A percentile compares a stretch with the other conserved stretches of the same genome.
Evolutionary conservation across 2,329 filamentous ascomycete species (phyloP).

Genomic region (Gyromitra esculenta): DNA sequence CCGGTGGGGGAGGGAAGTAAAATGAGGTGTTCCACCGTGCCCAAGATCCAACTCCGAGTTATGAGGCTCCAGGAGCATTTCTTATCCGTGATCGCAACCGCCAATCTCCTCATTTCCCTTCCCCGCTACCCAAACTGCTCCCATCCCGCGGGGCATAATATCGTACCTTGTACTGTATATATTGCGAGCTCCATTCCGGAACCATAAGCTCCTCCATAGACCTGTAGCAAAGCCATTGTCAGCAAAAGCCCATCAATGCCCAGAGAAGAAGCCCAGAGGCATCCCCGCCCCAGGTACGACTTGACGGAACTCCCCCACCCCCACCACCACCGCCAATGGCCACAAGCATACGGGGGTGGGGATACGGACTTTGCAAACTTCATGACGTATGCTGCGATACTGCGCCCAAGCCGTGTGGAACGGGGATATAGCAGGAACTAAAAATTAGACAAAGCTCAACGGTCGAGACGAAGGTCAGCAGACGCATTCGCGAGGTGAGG

Average conservation of each 20-base stretch:
- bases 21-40: background rate
- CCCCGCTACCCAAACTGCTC: background rate
- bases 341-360: background rate
- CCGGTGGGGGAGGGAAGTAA: background rate
- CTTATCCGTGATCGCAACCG: constrained; percentile 4
- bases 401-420: constrained; percentile 26
- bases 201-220: constrained; percentile 88
- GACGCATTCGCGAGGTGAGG: constrained; percentile 30
- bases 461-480: constrained; percentile 23
- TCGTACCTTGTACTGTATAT: constrained; percentile 86
- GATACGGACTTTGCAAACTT: constrained; percentile 70
- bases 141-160: background rate
- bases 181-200: constrained; percentile 94
- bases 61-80: background rate
- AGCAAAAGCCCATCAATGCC: constrained; percentile 15
- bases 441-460: constrained; percentile 29
- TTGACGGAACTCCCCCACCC: constrained; percentile 15
- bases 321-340: background rate
- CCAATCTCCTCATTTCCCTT: background rate
- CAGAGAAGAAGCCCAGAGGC: background rate
- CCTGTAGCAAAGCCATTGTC: constrained; percentile 73
- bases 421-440: constrained; percentile 4
- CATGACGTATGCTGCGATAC: constrained; percentile 61
- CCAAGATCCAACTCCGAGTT: constrained; percentile 1
- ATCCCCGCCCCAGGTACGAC: constrained; percentile 8